Evolutionary conservation across 768 basidiomycete genomes (phyloP).

Genomic region (Daedaleopsis nitida): DNA sequence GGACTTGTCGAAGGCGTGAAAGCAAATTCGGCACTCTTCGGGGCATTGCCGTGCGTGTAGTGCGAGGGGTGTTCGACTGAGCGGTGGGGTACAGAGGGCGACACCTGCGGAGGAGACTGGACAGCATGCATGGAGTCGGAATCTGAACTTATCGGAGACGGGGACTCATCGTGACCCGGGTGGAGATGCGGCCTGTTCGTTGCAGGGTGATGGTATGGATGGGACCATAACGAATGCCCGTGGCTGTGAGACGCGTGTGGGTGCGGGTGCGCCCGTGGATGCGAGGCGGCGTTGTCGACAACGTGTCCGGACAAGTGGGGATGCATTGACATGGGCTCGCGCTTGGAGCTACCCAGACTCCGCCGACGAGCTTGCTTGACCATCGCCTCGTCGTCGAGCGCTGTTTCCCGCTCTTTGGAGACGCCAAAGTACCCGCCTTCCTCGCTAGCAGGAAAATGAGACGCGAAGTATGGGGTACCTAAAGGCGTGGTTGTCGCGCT

Average conservation of each 20-base stretch:
- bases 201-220: conserved; percentile 47
- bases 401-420: conserved; percentile 41
- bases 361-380: conserved; percentile 44
- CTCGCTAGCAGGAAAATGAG: conserved; percentile 32
- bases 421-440: conserved; percentile 45
- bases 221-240: conserved; percentile 34
- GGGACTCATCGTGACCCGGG: conserved; percentile 56
- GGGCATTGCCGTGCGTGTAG: conserved; percentile 35
- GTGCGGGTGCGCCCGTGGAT: conserved; percentile 25
- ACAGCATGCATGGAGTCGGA: conserved; percentile 45
- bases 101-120: conserved; percentile 32
- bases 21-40: conserved; percentile 36
- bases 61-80: conserved; percentile 19
- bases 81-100: conserved; percentile 31
- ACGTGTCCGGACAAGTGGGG: conserved; percentile 33
- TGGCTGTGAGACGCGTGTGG: conserved; percentile 37
- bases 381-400: conserved; percentile 28
- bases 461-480: conserved; percentile 41
- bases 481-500: conserved; percentile 72
- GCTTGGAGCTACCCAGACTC: conserved; percentile 37
- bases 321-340: conserved; percentile 25
- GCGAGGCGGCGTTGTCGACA: conserved; percentile 40
- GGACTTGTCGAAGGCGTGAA: conserved; percentile 78
- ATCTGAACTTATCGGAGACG: conserved; percentile 72
- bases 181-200: conserved; percentile 29